Evolutionary conservation across 2,329 filamentous ascomycete genomes (phyloP).

Genomic region (Rutstroemia sydowiana): DNA sequence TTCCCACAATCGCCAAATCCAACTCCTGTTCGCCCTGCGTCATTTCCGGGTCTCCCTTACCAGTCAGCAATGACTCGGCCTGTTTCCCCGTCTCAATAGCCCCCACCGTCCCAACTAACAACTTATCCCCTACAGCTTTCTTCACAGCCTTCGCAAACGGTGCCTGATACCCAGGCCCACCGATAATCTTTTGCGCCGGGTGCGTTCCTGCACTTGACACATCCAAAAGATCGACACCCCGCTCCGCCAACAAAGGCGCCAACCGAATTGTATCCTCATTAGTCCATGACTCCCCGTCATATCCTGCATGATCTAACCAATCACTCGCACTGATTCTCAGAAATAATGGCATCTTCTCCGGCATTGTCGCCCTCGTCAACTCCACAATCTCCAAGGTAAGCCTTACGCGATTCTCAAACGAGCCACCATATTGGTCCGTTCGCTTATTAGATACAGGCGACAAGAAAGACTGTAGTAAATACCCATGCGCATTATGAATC

Average conservation of each 20-base stretch:
- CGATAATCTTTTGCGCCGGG: conserved; percentile 46
- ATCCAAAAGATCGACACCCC: conserved; percentile 69
- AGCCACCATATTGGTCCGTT: conserved; percentile 60
- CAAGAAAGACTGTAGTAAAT: conserved; percentile 64
- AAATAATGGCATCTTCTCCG: conserved; percentile 62
- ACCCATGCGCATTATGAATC: conserved; percentile 74
- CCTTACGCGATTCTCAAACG: conserved; percentile 64
- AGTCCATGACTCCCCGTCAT: conserved; percentile 57
- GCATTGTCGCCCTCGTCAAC: conserved; percentile 53
- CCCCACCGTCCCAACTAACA: conserved; percentile 41
- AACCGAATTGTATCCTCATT: conserved; percentile 56
- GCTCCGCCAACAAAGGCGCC: conserved; percentile 53
- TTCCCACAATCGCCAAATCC: conserved; percentile 43
- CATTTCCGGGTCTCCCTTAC: conserved; percentile 38
- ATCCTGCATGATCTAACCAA: conserved; percentile 59
- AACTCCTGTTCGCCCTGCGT: conserved; percentile 35
- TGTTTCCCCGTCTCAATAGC: conserved; percentile 38
- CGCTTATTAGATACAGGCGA: conserved; percentile 63
- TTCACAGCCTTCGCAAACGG: conserved; percentile 65
- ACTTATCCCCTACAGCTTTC: conserved; percentile 58
- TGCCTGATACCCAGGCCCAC: conserved; percentile 61
- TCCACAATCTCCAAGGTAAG: conserved; percentile 62
- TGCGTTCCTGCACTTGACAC: conserved; percentile 63
- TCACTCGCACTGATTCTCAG: conserved; percentile 68
- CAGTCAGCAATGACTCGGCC: conserved; percentile 42